Percentiles rank a stretch among this genome's conserved stretches.
phyloP scores from a whole-genome alignment of 768 basidiomycete genomes.

The Crassisporium funariophilum region DNA sequence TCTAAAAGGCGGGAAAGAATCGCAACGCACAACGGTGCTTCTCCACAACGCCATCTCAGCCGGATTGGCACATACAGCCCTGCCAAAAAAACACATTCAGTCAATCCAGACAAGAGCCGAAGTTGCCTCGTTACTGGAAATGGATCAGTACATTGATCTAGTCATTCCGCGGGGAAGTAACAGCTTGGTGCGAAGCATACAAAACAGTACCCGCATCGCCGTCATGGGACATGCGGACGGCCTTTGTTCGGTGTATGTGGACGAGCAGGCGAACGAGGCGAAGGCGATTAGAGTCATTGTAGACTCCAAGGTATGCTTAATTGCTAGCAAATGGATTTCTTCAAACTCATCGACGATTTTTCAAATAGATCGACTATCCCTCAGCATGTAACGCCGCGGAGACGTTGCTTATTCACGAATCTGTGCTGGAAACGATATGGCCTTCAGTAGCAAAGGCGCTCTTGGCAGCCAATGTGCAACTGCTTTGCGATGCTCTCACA shows the following conservation, averaged over 20 bases:
- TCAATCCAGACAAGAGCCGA: conserved; percentile 90
- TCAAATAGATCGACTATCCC: conserved; percentile 81
- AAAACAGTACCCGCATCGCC: conserved; percentile 87
- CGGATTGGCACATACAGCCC: conserved; percentile 70
- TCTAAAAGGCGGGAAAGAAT: conserved; percentile 97
- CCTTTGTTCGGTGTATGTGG: conserved; percentile 87
- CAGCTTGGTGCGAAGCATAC: conserved; percentile 83
- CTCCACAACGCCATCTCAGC: conserved; percentile 79
- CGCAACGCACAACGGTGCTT: conserved; percentile 73
- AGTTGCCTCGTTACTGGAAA: conserved; percentile 80
- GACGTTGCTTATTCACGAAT: conserved; percentile 83
- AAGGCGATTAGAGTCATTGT: conserved; percentile 84
- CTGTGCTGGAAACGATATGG: conserved; percentile 76
- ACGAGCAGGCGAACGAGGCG: conserved; percentile 73
- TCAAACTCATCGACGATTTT: neutral
- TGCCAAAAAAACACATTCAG: conserved; percentile 86
- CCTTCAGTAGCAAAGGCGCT: conserved; percentile 75
- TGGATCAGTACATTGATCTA: conserved; percentile 93
- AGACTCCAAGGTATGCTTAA: conserved; percentile 80
- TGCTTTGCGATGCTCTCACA: conserved; percentile 77
- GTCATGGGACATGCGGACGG: conserved; percentile 99
- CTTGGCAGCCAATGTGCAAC: conserved; percentile 65
- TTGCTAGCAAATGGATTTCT: neutral
- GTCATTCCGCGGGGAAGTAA: conserved; percentile 98
- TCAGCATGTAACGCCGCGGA: conserved; percentile 95